Percentiles rank a stretch among this genome's conserved stretches.
Evolutionary conservation across 495 filamentous ascomycete genomes (phyloP).

Genomic region (Chaetomium cochliodes): DNA sequence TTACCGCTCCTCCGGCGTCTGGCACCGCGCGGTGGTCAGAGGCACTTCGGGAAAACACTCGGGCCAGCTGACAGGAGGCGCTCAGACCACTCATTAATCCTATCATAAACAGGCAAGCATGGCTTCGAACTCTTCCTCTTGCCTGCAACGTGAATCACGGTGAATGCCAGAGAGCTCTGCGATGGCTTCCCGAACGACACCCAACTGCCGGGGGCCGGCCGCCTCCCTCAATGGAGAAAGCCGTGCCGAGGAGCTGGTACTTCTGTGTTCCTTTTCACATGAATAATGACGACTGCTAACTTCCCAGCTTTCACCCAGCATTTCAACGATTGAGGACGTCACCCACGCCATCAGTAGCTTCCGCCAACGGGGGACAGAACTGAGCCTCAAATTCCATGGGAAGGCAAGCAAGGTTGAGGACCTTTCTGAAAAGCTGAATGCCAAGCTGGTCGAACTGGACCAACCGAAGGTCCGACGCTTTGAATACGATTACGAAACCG

Average conservation of each 20-base stretch:
- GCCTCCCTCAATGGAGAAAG: background rate
- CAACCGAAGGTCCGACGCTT: conserved; percentile 1
- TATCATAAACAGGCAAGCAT: background rate
- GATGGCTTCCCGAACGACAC: background rate
- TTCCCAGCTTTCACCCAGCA: conserved; percentile 10
- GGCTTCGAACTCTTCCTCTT: background rate
- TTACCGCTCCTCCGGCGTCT: too few species aligned
- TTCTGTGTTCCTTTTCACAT: background rate
- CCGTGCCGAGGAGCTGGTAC: background rate
- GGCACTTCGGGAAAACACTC: too few species aligned
- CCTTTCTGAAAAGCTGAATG: conserved; percentile 10
- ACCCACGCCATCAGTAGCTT: conserved; percentile 14
- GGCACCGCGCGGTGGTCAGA: too few species aligned
- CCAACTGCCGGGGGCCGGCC: background rate
- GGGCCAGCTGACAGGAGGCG: too few species aligned
- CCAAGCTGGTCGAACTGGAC: conserved; percentile 13
- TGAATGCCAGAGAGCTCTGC: background rate
- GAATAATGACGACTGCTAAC: conserved; percentile 9
- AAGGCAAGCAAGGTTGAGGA: conserved; percentile 7
- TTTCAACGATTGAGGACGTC: conserved; percentile 20
- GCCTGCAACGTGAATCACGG: background rate
- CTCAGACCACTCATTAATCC: background rate
- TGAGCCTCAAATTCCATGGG: conserved; percentile 19
- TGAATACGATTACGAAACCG: conserved; percentile 8
- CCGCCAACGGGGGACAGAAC: conserved; percentile 15